These are phyloP conservation scores for Mycena olivaceomarginata DNA, from an alignment of 768 basidiomycete species.

Conservation along the genomic window DNA sequence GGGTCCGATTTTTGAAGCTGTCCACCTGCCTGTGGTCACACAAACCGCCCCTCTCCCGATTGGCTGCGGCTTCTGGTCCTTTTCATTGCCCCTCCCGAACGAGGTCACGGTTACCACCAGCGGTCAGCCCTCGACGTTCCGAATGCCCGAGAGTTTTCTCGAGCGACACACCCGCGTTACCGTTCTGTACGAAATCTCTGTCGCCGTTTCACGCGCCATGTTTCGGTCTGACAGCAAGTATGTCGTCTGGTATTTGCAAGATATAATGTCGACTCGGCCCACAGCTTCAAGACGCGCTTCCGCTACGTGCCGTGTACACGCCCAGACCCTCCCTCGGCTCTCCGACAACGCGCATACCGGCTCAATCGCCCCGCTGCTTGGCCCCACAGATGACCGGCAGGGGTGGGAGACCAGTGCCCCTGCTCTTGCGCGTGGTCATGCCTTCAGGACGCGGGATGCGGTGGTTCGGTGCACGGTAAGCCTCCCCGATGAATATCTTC, in stretches of 20 bases:
- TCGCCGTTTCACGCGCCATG: not conserved
- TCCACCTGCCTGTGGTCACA: slow-evolving; percentile 16
- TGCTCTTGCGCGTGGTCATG: slow-evolving; percentile 16
- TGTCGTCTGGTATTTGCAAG: not conserved
- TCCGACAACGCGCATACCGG: slow-evolving; percentile 11
- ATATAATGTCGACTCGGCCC: not conserved
- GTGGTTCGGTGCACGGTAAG: slow-evolving; percentile 22
- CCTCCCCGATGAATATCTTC: not conserved
- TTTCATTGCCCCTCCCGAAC: slow-evolving; percentile 21
- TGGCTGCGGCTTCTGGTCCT: slow-evolving; percentile 9
- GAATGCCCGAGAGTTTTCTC: slow-evolving; percentile 21
- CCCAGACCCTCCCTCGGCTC: slow-evolving; percentile 1
- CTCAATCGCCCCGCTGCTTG: not conserved
- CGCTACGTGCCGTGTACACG: slow-evolving; percentile 26
- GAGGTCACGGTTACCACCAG: not conserved
- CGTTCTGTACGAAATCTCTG: slow-evolving; percentile 25
- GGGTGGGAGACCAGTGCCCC: slow-evolving; percentile 11
- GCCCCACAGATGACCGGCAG: not conserved
- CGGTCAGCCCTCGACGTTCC: not conserved
- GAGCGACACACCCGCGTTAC: slow-evolving; percentile 21
- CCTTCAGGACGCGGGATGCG: slow-evolving; percentile 23
- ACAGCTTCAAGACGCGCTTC: slow-evolving; percentile 25
- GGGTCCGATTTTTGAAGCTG: not conserved
- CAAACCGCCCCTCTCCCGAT: not conserved
- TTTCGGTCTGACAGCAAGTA: slow-evolving; percentile 15